These are phyloP conservation scores for Brassica hybrid DNA, from an alignment of 441 rosid species.

Conservation along the genomic window DNA sequence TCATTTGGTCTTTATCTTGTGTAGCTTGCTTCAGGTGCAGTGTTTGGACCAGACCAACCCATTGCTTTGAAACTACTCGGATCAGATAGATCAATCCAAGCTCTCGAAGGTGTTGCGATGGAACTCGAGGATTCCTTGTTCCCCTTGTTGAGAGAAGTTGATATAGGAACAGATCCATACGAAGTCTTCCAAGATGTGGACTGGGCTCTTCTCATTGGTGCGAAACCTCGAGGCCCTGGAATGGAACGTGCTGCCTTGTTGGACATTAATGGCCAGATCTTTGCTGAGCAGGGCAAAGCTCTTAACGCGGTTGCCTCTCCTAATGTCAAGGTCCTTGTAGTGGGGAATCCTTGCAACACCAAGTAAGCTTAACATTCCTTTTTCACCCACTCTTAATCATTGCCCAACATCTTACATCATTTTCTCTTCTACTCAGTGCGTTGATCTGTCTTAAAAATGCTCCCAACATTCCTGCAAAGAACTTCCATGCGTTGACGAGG, in stretches of 20 bases:
- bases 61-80: conserved; percentile 87
- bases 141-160: conserved; percentile 91
- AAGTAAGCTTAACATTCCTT: conserved; percentile 62
- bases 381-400: not conserved
- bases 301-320: conserved; percentile 88
- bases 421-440: conserved; percentile 52
- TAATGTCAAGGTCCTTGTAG: conserved; percentile 88
- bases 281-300: conserved; percentile 95
- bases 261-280: conserved; percentile 91
- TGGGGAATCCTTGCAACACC: conserved; percentile 98
- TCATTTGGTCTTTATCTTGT: not conserved
- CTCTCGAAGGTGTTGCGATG: conserved; percentile 46
- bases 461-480: conserved; percentile 90
- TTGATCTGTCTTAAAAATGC: conserved; percentile 92
- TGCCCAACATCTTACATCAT: not conserved
- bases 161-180: conserved; percentile 73
- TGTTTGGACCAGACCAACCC: conserved; percentile 91
- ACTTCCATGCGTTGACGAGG: conserved; percentile 90
- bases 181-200: conserved; percentile 62
- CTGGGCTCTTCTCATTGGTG: conserved; percentile 73
- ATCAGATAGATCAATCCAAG: conserved; percentile 85
- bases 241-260: conserved; percentile 88
- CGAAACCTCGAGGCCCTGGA: conserved; percentile 98
- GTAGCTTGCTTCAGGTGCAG: conserved; percentile 97
- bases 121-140: conserved; percentile 86